Conservation (phyloP, 192 early-diverging fungal genomes). For the Podochytrium sp. region DNA sequence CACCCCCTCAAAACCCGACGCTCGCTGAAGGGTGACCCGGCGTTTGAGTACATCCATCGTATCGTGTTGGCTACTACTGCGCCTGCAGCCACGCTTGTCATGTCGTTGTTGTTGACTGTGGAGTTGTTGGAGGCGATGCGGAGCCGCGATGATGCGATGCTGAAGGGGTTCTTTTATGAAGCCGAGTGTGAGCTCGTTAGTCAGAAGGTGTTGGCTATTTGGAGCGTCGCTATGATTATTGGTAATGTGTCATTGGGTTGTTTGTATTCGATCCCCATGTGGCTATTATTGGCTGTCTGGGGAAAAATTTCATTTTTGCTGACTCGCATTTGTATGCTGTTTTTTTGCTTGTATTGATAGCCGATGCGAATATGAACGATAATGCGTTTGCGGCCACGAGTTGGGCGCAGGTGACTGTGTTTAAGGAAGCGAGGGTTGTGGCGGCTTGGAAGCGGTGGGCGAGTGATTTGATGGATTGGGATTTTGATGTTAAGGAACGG, state of each 20-base stretch:
- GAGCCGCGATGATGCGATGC: slow-evolving; percentile 6
- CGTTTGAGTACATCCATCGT: slow-evolving; percentile 29
- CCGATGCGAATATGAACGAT: slow-evolving; percentile 34
- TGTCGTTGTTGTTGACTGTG: background rate
- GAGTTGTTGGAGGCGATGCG: background rate
- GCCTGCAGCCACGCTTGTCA: slow-evolving; percentile 11
- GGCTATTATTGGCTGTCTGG: no score
- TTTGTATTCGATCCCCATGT: no score
- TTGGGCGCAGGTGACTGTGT: slow-evolving; percentile 40
- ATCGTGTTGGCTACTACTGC: slow-evolving; percentile 21
- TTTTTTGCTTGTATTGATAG: no score
- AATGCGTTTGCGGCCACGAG: slow-evolving; percentile 29
- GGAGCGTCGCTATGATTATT: slow-evolving; percentile 3
- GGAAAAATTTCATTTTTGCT: no score
- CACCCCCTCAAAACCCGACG: no score
- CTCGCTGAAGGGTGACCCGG: no score
- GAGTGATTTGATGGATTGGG: slow-evolving; percentile 21
- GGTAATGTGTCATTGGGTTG: background rate
- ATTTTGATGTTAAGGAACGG: slow-evolving; percentile 9
- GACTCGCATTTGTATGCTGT: no score
- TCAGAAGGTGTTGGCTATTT: slow-evolving; percentile 19
- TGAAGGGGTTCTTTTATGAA: slow-evolving; percentile 17
- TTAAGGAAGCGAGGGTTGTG: slow-evolving; percentile 12
- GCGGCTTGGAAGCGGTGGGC: slow-evolving; percentile 30
- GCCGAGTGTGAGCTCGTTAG: background rate